Percentiles rank a stretch among this genome's conserved stretches.
Evolutionary conservation across 257 asterid species (phyloP).

Genomic region (Capsicum rhomboideum): DNA sequence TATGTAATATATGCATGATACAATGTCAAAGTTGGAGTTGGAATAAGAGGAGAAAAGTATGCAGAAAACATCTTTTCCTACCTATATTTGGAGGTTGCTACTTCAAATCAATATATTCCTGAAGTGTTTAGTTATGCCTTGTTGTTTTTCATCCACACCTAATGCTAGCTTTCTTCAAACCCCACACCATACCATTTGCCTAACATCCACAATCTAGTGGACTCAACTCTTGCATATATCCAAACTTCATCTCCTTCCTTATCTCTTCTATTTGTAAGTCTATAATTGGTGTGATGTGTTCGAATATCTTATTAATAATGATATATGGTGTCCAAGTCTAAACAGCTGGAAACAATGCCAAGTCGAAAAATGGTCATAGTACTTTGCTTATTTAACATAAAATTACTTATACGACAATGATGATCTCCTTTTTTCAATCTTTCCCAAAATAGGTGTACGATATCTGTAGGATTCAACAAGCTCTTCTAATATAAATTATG

Average conservation of each 20-base stretch:
- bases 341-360: background rate
- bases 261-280: background rate
- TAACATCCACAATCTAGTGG: background rate
- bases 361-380: background rate
- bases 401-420: background rate
- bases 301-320: background rate
- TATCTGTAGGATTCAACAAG: too few species aligned
- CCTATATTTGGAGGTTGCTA: background rate
- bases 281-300: background rate
- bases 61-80: background rate
- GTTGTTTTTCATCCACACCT: background rate
- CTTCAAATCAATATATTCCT: background rate
- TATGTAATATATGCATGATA: background rate
- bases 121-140: background rate
- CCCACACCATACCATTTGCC: background rate
- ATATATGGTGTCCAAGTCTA: background rate
- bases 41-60: background rate
- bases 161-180: too few species aligned
- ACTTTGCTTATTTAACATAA: background rate
- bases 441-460: background rate
- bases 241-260: background rate
- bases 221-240: background rate
- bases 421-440: background rate
- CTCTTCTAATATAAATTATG: too few species aligned
- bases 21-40: background rate